Percentiles rank a stretch among this genome's conserved stretches.
Conservation (phyloP, 768 basidiomycete genomes). For the Solioccasus polychromus region DNA sequence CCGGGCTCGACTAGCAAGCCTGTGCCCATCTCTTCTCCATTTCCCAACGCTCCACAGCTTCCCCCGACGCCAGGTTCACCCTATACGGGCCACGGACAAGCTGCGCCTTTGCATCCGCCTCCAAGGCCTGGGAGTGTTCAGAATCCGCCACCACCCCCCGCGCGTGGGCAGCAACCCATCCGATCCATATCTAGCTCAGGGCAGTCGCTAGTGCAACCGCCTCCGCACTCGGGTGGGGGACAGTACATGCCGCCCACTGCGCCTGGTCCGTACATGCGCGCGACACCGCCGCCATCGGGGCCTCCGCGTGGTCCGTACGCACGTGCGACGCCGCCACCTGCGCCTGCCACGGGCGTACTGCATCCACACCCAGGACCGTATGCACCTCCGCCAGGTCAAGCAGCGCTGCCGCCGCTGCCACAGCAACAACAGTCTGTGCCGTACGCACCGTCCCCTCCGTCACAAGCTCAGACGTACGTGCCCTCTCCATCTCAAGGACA, state of each 20-base stretch:
- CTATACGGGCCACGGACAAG: slow-evolving; percentile 40
- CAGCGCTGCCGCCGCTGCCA: slow-evolving; percentile 7
- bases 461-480: slow-evolving; percentile 30
- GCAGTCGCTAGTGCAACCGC: slow-evolving; percentile 40
- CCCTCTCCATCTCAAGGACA: slow-evolving; percentile 24
- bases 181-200: slow-evolving; percentile 25
- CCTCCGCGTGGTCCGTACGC: slow-evolving; percentile 33
- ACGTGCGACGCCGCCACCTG: slow-evolving; percentile 44
- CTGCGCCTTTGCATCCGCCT: slow-evolving; percentile 37
- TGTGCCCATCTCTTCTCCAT: slow-evolving; percentile 80
- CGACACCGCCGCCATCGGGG: slow-evolving; percentile 44
- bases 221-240: slow-evolving; percentile 32
- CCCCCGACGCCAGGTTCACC: slow-evolving; percentile 50
- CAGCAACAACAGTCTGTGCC: slow-evolving; percentile 25
- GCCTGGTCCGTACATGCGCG: slow-evolving; percentile 28
- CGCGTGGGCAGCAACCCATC: slow-evolving; percentile 35
- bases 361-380: slow-evolving; percentile 31
- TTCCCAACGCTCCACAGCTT: slow-evolving; percentile 64
- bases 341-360: slow-evolving; percentile 34
- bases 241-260: slow-evolving; percentile 32
- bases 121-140: slow-evolving; percentile 48
- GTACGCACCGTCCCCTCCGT: slow-evolving; percentile 21
- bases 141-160: slow-evolving; percentile 45
- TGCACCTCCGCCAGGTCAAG: slow-evolving; percentile 19
- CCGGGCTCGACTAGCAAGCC: slow-evolving; percentile 58